phyloP scores from a whole-genome alignment of 2,329 filamentous ascomycete genomes.

The Diplodia scrobiculata region DNA sequence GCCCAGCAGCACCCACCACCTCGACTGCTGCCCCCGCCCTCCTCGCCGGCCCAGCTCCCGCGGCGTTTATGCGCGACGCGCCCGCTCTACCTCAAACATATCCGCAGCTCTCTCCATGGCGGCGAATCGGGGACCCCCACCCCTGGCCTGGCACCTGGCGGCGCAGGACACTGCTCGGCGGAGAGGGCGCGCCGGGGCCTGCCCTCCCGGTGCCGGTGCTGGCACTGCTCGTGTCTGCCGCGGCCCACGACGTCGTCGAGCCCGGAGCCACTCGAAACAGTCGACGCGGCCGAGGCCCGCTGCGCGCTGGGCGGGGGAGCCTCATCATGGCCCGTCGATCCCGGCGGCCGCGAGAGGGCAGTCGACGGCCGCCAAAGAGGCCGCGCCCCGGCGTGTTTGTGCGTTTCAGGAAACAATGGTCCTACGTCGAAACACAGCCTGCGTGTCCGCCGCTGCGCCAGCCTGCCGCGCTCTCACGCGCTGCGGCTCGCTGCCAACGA shows the following conservation, averaged over 20 bases:
- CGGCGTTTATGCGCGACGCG: constrained; percentile 7
- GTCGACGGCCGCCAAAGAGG: constrained; percentile 12
- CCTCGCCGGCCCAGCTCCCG: neutral
- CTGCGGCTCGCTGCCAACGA: neutral
- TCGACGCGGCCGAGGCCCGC: constrained; percentile 25
- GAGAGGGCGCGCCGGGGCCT: constrained; percentile 14
- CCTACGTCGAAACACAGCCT: constrained; percentile 9
- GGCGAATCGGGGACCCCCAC: constrained; percentile 3
- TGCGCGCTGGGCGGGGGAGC: constrained; percentile 17
- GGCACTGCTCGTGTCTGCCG: constrained; percentile 19
- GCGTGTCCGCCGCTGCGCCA: neutral
- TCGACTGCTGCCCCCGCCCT: neutral
- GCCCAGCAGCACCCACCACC: neutral
- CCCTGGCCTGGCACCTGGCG: neutral
- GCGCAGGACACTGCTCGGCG: constrained; percentile 9
- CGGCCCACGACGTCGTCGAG: constrained; percentile 11
- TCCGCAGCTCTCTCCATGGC: neutral
- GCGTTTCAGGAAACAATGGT: constrained; percentile 18
- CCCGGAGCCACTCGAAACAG: constrained; percentile 19
- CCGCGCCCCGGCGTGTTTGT: constrained; percentile 12
- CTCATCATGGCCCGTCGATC: constrained; percentile 18
- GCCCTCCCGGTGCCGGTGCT: neutral
- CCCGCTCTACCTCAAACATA: constrained; percentile 10
- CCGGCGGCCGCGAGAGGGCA: neutral
- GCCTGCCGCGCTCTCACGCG: constrained; percentile 5